Conservation (phyloP, 805 yeast species). For the Sugiyamaella smithiae region DNA sequence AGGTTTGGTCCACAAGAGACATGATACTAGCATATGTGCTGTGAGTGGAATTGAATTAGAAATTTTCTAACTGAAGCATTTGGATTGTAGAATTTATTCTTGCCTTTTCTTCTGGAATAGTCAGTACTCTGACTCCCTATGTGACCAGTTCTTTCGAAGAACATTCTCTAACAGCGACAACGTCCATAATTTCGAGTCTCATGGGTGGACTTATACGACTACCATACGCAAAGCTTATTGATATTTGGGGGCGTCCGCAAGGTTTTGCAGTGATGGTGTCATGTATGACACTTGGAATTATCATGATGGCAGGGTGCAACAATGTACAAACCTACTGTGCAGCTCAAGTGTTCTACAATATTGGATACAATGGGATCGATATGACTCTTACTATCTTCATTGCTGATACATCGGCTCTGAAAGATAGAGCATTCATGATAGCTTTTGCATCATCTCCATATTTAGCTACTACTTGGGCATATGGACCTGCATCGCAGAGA, state of each 20-base stretch:
- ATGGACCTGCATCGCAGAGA: conserved; percentile 32
- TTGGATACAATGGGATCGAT: conserved; percentile 58
- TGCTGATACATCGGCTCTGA: conserved; percentile 60
- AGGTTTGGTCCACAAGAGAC: conserved; percentile 34
- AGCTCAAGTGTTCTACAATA: conserved; percentile 40
- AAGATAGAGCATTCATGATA: conserved; percentile 36
- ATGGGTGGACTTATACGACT: conserved; percentile 35
- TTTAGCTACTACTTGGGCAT: conserved; percentile 35
- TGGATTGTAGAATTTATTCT: conserved; percentile 37
- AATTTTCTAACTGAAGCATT: conserved; percentile 18
- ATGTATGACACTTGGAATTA: conserved; percentile 53
- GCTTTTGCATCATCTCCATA: conserved; percentile 34
- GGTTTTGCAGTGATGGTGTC: conserved; percentile 45
- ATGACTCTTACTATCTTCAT: conserved; percentile 50
- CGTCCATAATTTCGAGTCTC: conserved; percentile 31
- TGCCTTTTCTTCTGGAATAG: conserved; percentile 32
- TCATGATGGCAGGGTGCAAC: conserved; percentile 54
- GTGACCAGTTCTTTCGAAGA: conserved; percentile 25
- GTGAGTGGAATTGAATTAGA: conserved; percentile 11
- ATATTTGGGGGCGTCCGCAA: conserved; percentile 55
- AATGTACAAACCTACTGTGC: conserved; percentile 54
- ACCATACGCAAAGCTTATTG: conserved; percentile 49
- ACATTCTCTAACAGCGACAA: conserved; percentile 34
- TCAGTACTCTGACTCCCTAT: conserved; percentile 26
- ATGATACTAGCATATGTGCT: conserved; percentile 32